Evolutionary conservation across 1,284 basidiomycete species (phyloP).

Genomic region (Heterobasidion annosum): DNA sequence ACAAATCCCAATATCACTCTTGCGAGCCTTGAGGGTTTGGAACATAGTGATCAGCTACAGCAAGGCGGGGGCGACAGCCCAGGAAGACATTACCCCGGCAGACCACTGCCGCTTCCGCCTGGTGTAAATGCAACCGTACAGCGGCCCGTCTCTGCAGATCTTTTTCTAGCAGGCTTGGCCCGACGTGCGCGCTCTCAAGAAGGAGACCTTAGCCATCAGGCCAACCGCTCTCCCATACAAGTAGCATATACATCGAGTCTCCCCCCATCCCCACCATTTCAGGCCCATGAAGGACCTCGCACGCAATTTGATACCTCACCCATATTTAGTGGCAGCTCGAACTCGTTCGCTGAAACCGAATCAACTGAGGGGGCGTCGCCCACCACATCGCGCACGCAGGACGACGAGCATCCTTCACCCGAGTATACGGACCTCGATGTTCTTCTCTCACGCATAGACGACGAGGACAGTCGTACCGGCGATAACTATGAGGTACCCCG

Average conservation of each 20-base stretch:
- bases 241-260: neutral
- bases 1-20: neutral
- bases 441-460: conserved; percentile 41
- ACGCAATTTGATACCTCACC: neutral
- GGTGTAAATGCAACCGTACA: conserved; percentile 3
- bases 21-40: neutral
- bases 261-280: neutral
- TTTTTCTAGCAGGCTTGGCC: neutral
- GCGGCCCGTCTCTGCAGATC: neutral
- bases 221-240: neutral
- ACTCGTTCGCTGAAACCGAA: neutral
- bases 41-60: neutral
- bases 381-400: neutral
- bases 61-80: neutral
- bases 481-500: conserved; percentile 50
- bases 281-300: neutral
- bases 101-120: conserved; percentile 23
- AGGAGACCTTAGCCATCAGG: too few relatives aligned
- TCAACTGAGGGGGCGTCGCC: conserved; percentile 15
- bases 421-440: conserved; percentile 57
- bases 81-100: conserved; percentile 20
- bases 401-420: neutral
- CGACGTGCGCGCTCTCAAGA: neutral
- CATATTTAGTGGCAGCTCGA: neutral
- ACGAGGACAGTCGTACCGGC: conserved; percentile 27